phyloP scores from a whole-genome alignment of 768 basidiomycete genomes.

The Tephrocybe sp. region DNA sequence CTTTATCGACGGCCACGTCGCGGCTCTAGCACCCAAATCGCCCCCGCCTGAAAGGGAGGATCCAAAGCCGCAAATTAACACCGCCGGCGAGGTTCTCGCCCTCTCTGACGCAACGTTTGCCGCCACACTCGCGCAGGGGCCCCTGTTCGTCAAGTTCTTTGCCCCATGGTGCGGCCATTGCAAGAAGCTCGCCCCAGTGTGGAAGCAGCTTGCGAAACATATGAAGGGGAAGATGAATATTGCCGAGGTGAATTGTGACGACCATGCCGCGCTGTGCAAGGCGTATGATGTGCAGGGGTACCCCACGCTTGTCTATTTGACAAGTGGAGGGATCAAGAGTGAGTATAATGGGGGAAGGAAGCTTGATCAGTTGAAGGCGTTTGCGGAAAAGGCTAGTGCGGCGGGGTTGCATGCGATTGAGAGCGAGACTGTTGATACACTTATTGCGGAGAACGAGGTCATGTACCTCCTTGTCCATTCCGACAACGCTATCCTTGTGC shows the following conservation, averaged over 20 bases:
- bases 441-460: constrained; percentile 40
- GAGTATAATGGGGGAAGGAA: constrained; percentile 79
- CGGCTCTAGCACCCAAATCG: constrained; percentile 12
- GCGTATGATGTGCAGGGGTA: constrained; percentile 73
- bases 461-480: constrained; percentile 51
- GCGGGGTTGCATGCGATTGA: constrained; percentile 43
- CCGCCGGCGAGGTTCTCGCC: constrained; percentile 34
- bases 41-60: background rate
- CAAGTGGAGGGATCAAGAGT: constrained; percentile 51
- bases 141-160: constrained; percentile 68
- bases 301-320: constrained; percentile 78
- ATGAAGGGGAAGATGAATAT: constrained; percentile 75
- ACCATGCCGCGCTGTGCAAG: constrained; percentile 64
- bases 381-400: constrained; percentile 72
- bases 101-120: constrained; percentile 39
- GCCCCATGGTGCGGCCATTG: constrained; percentile 99
- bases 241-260: constrained; percentile 90
- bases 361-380: constrained; percentile 68
- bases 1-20: constrained; percentile 51
- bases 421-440: constrained; percentile 41
- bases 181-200: constrained; percentile 87
- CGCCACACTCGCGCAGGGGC: constrained; percentile 35
- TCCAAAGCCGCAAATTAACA: constrained; percentile 27
- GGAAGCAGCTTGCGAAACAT: constrained; percentile 69
- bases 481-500: constrained; percentile 40